Evolutionary conservation across 768 basidiomycete genomes (phyloP), one percentile per base, ranked within the genome.

Genomic region (Amanita fuliginea): DNA sequence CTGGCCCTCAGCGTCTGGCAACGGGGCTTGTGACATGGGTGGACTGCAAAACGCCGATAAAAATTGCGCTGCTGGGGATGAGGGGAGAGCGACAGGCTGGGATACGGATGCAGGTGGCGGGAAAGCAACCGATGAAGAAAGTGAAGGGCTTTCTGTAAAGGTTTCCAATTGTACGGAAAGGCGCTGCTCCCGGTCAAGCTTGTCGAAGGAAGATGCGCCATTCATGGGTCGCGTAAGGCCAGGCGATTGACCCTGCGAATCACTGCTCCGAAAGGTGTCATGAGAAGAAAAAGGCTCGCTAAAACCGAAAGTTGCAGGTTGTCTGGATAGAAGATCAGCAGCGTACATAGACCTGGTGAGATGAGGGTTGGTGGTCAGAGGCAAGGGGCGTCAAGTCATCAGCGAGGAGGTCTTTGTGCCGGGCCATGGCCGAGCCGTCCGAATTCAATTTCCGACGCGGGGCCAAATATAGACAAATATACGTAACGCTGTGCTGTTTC

Each of bases 51-150:
- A 84, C 9, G 77, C 69, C 11, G 85, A 76, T 26, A 89, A 69
- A 56, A 89, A 91, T 63, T 80, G 70, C 0, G 85, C 85, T 0
- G 87, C 86, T 1, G 86, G 84, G 1, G 86, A 89, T 13, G 64
- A 63, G 41, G 66, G 64, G 41, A 65, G 41, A 13, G 19, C 18
- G 19, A 19, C n/a, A 13, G 42, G 35, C 43, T 49, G 41, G 30
- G 26, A 37, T 44, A 24, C 19, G 51, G 43, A 11, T 50, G 35
- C 32, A 47, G 47, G 51, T 21, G 56, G 52, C 24, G 41, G 39
- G 22, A 80, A 75, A 1, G 78, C 81, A 33, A 52, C 49, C 50
- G 55, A 60, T 44, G 53, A 43, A 24, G 28, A 47, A 36, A 46
- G 19, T 40, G 26, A 43, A 51, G 54, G 32, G 49, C 16, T 30